phyloP scores from a whole-genome alignment of 208 protist genomes.

The Polymyxa betae region DNA sequence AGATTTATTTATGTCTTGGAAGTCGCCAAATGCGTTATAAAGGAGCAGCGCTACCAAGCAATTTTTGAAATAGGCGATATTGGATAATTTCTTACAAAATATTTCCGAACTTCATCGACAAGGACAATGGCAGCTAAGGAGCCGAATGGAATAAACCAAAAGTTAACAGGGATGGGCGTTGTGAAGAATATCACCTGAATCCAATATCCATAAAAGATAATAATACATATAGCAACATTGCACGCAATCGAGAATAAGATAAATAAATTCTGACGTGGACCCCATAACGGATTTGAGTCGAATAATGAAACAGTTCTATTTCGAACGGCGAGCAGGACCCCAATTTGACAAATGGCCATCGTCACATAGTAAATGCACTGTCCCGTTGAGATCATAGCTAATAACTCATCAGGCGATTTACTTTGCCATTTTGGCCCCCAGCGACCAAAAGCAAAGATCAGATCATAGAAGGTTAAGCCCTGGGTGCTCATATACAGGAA shows the following conservation, averaged over 20 bases:
- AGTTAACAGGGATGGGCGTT: neutral
- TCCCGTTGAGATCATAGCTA: neutral
- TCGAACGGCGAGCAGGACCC: neutral
- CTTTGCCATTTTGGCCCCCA: neutral
- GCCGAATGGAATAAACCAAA: constrained; percentile 35
- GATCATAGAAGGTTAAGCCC: neutral
- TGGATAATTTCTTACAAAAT: constrained; percentile 53
- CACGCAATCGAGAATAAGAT: neutral
- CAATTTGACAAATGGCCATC: neutral
- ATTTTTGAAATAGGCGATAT: neutral
- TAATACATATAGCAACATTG: neutral
- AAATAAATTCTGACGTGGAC: neutral
- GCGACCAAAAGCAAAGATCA: neutral
- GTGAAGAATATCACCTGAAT: neutral
- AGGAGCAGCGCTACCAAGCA: too few relatives aligned
- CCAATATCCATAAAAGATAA: neutral
- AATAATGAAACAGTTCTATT: neutral
- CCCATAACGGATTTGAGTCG: neutral
- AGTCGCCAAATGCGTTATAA: too few relatives aligned
- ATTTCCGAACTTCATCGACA: constrained; percentile 58
- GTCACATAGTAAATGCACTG: constrained; percentile 3
- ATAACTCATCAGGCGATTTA: neutral
- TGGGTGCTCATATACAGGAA: neutral
- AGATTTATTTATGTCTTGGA: too few relatives aligned
- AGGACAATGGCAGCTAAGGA: constrained; percentile 28